Evolutionary conservation across 345 rosid genomes (phyloP), one percentile per base, ranked within the genome.

Genomic region (Cardamine chenopodiifolia): DNA sequence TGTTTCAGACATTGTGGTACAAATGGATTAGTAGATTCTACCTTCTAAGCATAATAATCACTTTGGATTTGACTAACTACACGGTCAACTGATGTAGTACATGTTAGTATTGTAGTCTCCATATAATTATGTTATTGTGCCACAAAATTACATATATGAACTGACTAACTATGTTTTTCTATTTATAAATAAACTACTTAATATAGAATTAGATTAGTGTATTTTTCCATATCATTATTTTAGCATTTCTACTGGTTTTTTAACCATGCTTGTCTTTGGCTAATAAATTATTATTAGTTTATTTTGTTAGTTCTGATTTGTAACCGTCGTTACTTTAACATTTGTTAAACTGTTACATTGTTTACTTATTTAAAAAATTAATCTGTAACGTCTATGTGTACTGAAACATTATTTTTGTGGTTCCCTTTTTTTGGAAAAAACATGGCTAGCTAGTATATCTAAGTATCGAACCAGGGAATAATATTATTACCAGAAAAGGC

Each of bases 31-130:
- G 55, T 29, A 53, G 69, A 61, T 62, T 62, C 70, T 32, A 31
- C 10, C n/a, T 42, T 62, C 62, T 23, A 20, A 57, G 47, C 26
- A 20, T 32, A 55, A 2, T 54, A 53, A 76, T 70, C 59, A 55
- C 59, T 63, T 45, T 42, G 75, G 79, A 44, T 53, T 69, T 69
- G 65, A 69, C 80, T 61, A 42, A 68, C 31, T 45, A 9, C 25
- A 22, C 37, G 39, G 73, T 66, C 78, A 75, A 66, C 35, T 54
- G 19, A 15, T 48, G 57, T 61, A 20, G 45, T 39, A 39, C 6
- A 39, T 40, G 47, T 14, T 40, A n/a, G n/a, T n/a, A 40, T 13
- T 40, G 57, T 53, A 62, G 8, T 39, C 5, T 53, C 25, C 42
- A 37, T 35, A 37, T 37, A 37, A 11, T 37, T 37, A 14, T 37